Evolutionary conservation across 805 yeast species (phyloP), one percentile per base, ranked within the genome.

Genomic region (Teunomyces funiuensis): DNA sequence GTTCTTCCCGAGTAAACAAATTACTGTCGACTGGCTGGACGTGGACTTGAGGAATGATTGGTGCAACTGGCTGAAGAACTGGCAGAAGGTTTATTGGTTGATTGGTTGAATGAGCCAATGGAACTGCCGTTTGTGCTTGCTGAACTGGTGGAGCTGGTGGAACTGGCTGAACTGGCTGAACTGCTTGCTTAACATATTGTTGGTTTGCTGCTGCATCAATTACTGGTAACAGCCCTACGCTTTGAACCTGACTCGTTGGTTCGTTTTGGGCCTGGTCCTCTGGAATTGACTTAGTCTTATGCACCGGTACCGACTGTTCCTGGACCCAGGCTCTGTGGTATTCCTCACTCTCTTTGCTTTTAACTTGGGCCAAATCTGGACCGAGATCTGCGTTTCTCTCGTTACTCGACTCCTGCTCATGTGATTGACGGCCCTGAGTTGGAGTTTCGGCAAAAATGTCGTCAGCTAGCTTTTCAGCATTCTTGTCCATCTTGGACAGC

Each of bases 391-490:
- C 28, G 18, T 7, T 13, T 37, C 36, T 28, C 28, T 37, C 28
- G 30, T 29, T 20, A n/a, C 34, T 22, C 36, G 20, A 14, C 7
- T 20, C 30, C 3, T 33, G 13, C 27, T 18, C 15, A 8, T 5
- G 23, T 18, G 29, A 7, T 25, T 28, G 13, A 9, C 22, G 23
- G 13, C 16, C 34, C 27, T n/a, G 28, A 8, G 14, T 27, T 27
- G 43, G 47, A 13, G 29, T 11, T 18, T 55, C 51, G 0, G 62
- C 60, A 44, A 70, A 70, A n/a, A 70, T 69, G 49, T 67, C 73
- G 40, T 69, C 73, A 1, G 58, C 73, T 36, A 70, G 52, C 36
- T 54, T 60, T 42, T 59, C 69, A 3, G 74, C 69, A 26, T 61
- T 54, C 17, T 50, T 55, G 41, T 63, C 65, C 16, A 60, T 53